Evolutionary conservation across 768 basidiomycete genomes (phyloP).

Genomic region (Russula vinacea): DNA sequence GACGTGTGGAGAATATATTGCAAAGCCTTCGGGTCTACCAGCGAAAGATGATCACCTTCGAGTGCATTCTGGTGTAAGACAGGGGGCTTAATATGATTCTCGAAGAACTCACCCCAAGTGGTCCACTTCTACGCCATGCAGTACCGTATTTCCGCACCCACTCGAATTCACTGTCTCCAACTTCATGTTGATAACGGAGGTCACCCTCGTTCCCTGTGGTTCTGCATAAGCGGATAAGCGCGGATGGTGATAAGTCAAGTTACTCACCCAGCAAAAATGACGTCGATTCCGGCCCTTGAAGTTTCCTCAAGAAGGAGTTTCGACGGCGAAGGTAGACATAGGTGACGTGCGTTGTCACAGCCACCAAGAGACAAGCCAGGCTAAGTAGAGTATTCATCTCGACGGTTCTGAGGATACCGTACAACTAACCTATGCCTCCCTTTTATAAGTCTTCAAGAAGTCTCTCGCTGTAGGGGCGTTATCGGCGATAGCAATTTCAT

Average conservation of each 20-base stretch:
- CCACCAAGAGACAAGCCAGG: slow-evolving; percentile 9
- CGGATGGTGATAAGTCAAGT: not conserved
- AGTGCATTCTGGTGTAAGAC: slow-evolving; percentile 18
- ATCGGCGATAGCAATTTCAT: slow-evolving; percentile 17
- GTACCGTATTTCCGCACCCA: slow-evolving; percentile 35
- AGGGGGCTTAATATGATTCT: not conserved
- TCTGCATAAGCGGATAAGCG: not conserved
- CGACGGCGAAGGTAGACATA: slow-evolving; percentile 20
- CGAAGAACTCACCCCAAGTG: slow-evolving; percentile 29
- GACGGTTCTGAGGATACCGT: not conserved
- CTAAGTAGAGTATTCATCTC: slow-evolving; percentile 16
- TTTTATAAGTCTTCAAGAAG: slow-evolving; percentile 17
- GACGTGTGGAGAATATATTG: slow-evolving; percentile 36
- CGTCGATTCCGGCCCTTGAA: slow-evolving; percentile 20
- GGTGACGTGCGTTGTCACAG: not conserved
- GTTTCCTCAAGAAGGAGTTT: slow-evolving; percentile 21
- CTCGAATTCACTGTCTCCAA: slow-evolving; percentile 33
- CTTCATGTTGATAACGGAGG: slow-evolving; percentile 31
- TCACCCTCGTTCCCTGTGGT: slow-evolving; percentile 33
- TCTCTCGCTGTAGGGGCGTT: not conserved
- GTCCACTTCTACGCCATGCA: slow-evolving; percentile 29
- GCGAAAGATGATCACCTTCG: slow-evolving; percentile 3
- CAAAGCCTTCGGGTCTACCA: slow-evolving; percentile 30
- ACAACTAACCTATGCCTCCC: not conserved
- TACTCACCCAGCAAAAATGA: slow-evolving; percentile 18